Percentiles rank a stretch among this genome's conserved stretches.
These are phyloP conservation scores for Colletotrichum nymphaeae DNA, from an alignment of 2,329 filamentous ascomycete species.

Conservation along the genomic window DNA sequence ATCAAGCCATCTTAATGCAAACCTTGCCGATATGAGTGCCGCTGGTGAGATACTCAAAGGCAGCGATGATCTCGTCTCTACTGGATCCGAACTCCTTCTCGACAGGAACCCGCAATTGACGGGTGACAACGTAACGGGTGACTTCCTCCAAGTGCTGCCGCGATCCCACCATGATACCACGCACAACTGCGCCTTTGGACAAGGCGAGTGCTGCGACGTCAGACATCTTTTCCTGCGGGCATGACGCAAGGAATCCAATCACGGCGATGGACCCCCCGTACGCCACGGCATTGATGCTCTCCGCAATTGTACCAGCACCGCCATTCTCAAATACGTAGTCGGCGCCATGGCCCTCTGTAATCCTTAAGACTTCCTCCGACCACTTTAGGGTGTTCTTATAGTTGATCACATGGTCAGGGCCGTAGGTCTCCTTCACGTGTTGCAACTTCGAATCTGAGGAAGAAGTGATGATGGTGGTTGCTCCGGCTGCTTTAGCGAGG, in stretches of 20 bases:
- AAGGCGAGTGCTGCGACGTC: slow-evolving; percentile 44
- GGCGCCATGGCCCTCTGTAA: slow-evolving; percentile 57
- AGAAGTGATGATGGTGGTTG: slow-evolving; percentile 60
- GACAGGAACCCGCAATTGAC: slow-evolving; percentile 43
- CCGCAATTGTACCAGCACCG: slow-evolving; percentile 52
- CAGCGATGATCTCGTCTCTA: slow-evolving; percentile 40
- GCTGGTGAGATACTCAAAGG: slow-evolving; percentile 10
- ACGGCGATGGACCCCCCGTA: slow-evolving; percentile 57
- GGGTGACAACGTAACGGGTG: slow-evolving; percentile 43
- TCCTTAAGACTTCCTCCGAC: slow-evolving; percentile 54
- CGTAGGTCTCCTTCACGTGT: slow-evolving; percentile 46
- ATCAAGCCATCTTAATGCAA: slow-evolving; percentile 40
- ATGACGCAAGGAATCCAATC: slow-evolving; percentile 53
- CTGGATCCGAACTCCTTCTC: slow-evolving; percentile 48
- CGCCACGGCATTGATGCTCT: slow-evolving; percentile 57
- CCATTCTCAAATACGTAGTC: slow-evolving; percentile 53
- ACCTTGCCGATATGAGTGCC: slow-evolving; percentile 50
- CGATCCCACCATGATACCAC: slow-evolving; percentile 49
- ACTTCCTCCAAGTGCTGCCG: slow-evolving; percentile 49
- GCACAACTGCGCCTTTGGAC: slow-evolving; percentile 44
- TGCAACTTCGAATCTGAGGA: slow-evolving; percentile 61
- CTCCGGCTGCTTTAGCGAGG: slow-evolving; percentile 58
- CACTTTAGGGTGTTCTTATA: slow-evolving; percentile 58
- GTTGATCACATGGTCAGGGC: slow-evolving; percentile 60
- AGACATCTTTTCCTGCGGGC: slow-evolving; percentile 43